Percentiles rank a stretch among this genome's conserved stretches.
These are phyloP conservation scores for Pythium phragmitis DNA, from an alignment of 352 stramenopile genomes.

Conservation along the genomic window DNA sequence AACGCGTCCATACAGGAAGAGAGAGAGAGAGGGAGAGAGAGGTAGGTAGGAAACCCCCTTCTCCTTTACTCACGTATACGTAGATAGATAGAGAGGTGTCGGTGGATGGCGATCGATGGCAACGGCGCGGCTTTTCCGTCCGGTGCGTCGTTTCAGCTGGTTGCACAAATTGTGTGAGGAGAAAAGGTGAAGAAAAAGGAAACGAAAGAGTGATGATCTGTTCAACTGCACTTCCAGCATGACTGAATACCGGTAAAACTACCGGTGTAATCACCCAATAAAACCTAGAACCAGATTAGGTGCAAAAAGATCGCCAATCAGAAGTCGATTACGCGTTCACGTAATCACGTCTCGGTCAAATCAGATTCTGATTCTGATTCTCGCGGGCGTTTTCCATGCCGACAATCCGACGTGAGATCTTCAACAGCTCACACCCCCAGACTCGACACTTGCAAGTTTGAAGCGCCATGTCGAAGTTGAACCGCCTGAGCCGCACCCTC, in stretches of 20 bases:
- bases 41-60: not conserved
- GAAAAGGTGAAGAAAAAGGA: not conserved
- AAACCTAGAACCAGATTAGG: not conserved
- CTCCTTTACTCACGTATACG: not conserved
- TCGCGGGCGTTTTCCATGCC: not conserved
- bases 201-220: constrained; percentile 25
- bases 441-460: no score
- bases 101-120: not conserved
- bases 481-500: constrained; percentile 60
- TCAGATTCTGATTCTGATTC: not conserved
- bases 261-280: not conserved
- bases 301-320: not conserved
- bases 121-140: constrained; percentile 9
- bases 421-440: not conserved
- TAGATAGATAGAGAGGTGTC: not conserved
- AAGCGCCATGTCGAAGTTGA: constrained; percentile 32
- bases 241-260: constrained; percentile 9
- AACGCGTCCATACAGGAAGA: constrained; percentile 23
- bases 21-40: not conserved
- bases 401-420: constrained; percentile 15
- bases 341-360: not conserved
- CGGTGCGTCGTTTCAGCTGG: constrained; percentile 28
- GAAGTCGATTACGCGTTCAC: no score
- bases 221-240: constrained; percentile 19
- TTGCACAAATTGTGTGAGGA: not conserved